Evolutionary conservation across 768 basidiomycete species (phyloP).

Genomic region (Podaxis sp.): DNA sequence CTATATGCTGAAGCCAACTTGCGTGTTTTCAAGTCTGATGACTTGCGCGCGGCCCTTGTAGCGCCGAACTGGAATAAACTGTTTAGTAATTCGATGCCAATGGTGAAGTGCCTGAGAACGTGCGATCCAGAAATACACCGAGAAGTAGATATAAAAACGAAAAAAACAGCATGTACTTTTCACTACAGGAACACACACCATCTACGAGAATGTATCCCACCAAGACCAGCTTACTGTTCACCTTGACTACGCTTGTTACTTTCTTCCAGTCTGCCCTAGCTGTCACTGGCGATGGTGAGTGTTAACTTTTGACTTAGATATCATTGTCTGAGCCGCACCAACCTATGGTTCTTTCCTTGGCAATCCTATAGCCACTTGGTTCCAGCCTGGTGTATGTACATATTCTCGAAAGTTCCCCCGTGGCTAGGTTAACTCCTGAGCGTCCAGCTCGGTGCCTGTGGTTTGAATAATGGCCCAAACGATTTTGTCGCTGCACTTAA

Average conservation of each 20-base stretch:
- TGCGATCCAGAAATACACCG: too few relatives aligned
- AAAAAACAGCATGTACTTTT: too few relatives aligned
- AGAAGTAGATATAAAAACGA: too few relatives aligned
- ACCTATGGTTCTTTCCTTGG: not conserved
- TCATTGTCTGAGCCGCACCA: not conserved
- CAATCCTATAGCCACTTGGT: conserved; percentile 21
- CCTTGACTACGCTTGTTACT: not conserved
- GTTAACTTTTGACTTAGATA: not conserved
- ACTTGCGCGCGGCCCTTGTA: too few relatives aligned
- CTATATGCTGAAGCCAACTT: too few relatives aligned
- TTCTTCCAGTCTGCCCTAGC: not conserved
- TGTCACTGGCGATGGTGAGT: not conserved
- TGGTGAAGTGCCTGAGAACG: too few relatives aligned
- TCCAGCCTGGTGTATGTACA: conserved; percentile 19
- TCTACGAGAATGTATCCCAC: too few relatives aligned
- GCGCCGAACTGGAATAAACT: too few relatives aligned
- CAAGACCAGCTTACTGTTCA: too few relatives aligned
- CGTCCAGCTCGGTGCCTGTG: conserved; percentile 23
- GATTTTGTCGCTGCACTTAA: conserved; percentile 26
- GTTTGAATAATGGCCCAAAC: conserved; percentile 16
- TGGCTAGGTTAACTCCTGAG: not conserved
- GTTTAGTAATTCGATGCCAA: too few relatives aligned
- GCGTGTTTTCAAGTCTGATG: too few relatives aligned
- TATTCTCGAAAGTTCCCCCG: not conserved
- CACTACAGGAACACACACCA: too few relatives aligned